Evolutionary conservation across 192 early-diverging fungal genomes (phyloP), one percentile per base, ranked within the genome.

Genomic region (Diversispora eburnea): DNA sequence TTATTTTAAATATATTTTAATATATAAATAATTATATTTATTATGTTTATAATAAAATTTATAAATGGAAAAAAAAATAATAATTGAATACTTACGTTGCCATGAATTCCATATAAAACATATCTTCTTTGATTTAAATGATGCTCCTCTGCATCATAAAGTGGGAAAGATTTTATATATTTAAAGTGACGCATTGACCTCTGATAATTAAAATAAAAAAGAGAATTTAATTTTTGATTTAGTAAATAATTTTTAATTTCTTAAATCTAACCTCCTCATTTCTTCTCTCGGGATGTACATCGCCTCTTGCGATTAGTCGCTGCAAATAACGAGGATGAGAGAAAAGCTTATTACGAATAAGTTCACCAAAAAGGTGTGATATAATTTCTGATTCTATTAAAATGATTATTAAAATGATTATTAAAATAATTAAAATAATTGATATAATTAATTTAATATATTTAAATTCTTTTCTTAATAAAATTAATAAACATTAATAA

Each of bases 301-400:
- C 82, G 10, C 88, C 88, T 39, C 84, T 81, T 10, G 88, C 85
- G 67, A 85, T 88, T 10, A 89, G 61, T n/a, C 84, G 80, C 47
- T 81, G 75, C 7, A 87, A 67, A 59, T 89, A 89, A 7, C 81
- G 76, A 39, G 84, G 84, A 60, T 87, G 84, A 0, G 86, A 86
- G 61, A 89, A 89, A 73, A 52, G 72, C 3, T 33, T 48, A 63
- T 59, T 48, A 45, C 79, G 77, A 46, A 85, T 88, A n/a, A 89
- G 70, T 15, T 81, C 83, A 13, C 79, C 82, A 74, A 84, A 88
- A 17, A 89, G 73, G 15, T 75, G 75, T 9, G 81, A 73, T 3
- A 85, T 74, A 1, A 80, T 61, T 33, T 79, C 76, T n/a, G 54
- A 77, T 41, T 79, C 81, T 48, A 42, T 61, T 33, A 33, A 72